Evolutionary conservation across 140 eudicot species (phyloP).

Genomic region (Oenanthe javanica): DNA sequence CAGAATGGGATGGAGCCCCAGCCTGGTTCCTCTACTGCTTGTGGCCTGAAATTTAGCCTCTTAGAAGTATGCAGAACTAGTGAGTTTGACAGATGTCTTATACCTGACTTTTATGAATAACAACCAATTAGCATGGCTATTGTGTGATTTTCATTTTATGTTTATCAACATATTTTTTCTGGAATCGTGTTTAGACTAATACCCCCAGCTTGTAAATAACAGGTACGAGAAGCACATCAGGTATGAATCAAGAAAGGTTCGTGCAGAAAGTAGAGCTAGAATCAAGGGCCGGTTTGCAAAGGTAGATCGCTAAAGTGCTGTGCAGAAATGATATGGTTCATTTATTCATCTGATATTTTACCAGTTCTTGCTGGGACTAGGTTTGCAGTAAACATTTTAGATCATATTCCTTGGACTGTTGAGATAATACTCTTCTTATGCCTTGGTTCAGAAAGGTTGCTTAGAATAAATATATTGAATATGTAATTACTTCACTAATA

Average conservation of each 20-base stretch:
- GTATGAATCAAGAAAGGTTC: conserved; percentile 81
- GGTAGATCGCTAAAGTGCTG: conserved; percentile 29
- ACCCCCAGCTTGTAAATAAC: neutral
- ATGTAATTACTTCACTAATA: neutral
- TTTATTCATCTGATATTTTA: neutral
- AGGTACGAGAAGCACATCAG: conserved; percentile 95
- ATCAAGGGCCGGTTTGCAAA: conserved; percentile 93
- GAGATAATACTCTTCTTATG: neutral
- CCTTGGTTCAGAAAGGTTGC: neutral
- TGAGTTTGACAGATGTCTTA: neutral
- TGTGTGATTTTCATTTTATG: neutral
- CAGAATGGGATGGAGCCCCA: too few relatives aligned
- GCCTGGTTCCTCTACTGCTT: too few relatives aligned
- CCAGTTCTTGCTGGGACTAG: neutral
- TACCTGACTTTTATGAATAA: neutral
- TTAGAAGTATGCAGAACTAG: neutral
- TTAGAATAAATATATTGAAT: neutral
- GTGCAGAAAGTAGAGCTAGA: conserved; percentile 86
- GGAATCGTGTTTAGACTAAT: neutral
- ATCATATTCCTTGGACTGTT: neutral
- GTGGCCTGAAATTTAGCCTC: neutral
- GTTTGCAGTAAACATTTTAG: neutral
- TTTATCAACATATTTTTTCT: neutral
- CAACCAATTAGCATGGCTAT: neutral
- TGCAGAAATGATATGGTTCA: neutral